Base-by-base conservation (phyloP, 2,329 filamentous ascomycete species). In the Epichloe brachyelytri region DNA sequence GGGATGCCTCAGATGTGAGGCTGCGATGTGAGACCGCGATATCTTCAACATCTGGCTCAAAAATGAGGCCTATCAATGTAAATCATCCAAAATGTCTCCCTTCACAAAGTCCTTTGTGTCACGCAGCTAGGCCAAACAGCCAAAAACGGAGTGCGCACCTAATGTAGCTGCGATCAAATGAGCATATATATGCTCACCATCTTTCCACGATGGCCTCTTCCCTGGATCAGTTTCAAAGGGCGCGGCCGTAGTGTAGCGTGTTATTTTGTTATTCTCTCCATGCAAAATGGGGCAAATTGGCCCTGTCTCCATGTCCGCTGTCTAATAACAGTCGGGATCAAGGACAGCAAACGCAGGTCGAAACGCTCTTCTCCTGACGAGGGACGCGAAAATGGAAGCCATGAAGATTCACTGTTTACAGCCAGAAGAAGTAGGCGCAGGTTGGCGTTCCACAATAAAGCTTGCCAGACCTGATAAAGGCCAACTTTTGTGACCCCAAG, bases 281-380 rank as follows among this genome's bases (percentile, higher is more conserved):
- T 15, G 12, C 37, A 48, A 11, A 44, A 33, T 8, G 8, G 2
- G n/a, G 20, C 5, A 3, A n/a, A 34, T 20, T 41, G 26, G 30
- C 14, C 17, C 10, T 22, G 26, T 11, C 34, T 22, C 38, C 17
- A 49, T 22, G 17, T 20, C 22, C 48, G n/a, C 43, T 51, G 46
- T 48, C 45, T 39, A 48, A 51, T 43, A 48, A 51, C 39, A 48
- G 39, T 20, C 15, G 17, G 49, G 22, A 47, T 17, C 4, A 30
- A 17, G 45, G 20, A 34, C 30, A 12, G 37, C 46, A 26, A 36
- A 36, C 45, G 22, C 38, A 34, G 46, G 20, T n/a, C 15, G 26
- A 46, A 39, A 39, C 15, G 40, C 14, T 50, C 15, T 30, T 26
- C 11, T 49, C 15, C 48, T 19, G 34, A 3, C n/a, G 39, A 36